A percentile compares a stretch with the other conserved stretches of the same genome.
Evolutionary conservation across 331 rosid genomes (phyloP).

Genomic region (Telfairia occidentalis): DNA sequence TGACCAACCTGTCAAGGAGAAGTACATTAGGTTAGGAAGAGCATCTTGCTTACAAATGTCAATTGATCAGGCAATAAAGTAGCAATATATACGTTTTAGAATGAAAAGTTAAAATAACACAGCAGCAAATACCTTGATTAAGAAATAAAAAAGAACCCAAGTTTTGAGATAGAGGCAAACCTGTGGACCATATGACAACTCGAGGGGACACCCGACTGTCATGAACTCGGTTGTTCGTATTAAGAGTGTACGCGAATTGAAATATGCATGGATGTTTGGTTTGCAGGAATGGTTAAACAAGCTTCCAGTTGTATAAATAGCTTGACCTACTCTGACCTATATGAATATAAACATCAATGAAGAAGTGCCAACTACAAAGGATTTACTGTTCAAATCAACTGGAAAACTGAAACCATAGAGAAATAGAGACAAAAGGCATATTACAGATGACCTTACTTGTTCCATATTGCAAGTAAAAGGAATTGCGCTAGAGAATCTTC

Average conservation of each 20-base stretch:
- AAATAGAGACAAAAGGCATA: not conserved
- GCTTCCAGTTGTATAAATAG: constrained; percentile 69
- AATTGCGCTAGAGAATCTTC: constrained; percentile 23
- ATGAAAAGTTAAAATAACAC: not conserved
- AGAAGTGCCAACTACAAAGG: not conserved
- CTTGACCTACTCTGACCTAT: constrained; percentile 77
- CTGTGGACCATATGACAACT: constrained; percentile 90
- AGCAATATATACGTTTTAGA: not conserved
- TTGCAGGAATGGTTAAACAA: constrained; percentile 81
- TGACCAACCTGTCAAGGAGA: constrained; percentile 63
- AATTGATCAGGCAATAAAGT: not conserved
- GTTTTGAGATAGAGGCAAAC: constrained; percentile 24
- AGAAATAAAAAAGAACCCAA: not conserved
- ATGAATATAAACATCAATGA: constrained; percentile 19
- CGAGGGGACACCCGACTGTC: constrained; percentile 48
- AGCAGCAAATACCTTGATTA: not conserved
- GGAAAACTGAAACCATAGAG: not conserved
- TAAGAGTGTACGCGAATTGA: constrained; percentile 57
- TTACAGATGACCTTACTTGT: constrained; percentile 46
- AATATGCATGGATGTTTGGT: constrained; percentile 76
- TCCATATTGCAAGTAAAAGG: constrained; percentile 55
- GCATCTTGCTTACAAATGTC: not conserved
- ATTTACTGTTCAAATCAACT: not conserved
- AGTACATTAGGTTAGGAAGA: not conserved
- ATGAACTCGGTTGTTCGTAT: constrained; percentile 50